Evolutionary conservation across 192 early-diverging fungal genomes (phyloP), one percentile per base, ranked within the genome.

Genomic region (Chytriomyces confervae): DNA sequence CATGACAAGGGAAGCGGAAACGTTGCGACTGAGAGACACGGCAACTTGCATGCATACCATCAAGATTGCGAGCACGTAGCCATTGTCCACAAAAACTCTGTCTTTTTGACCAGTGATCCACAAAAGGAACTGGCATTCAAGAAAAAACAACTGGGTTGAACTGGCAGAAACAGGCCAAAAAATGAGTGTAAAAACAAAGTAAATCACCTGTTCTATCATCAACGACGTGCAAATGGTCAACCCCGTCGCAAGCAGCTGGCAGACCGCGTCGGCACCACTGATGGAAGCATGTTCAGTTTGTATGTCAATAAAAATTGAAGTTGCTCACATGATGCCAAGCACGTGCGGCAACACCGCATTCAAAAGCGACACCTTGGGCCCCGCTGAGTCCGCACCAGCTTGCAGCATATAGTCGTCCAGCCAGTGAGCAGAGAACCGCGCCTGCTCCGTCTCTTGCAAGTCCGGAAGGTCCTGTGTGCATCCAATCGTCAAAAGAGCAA

Each of bases 41-140:
- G 29, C 85, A 79, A 75, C 90, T 84, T 79, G 87, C 88, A 82
- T 43, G 20, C 44, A 44, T 49, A 77, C 49, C 46, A 77, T 9
- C 7, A 77, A 8, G 0, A 68, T 9, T 5, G 64, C 75, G 2
- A 77, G 24, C 9, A 24, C 63, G 27, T 23, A 65, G 7, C 64
- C 64, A 50, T 77, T 77, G 10, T 77, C 47, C 23, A 77, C 23
- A 44, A 77, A 77, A 9, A 24, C 24, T 36, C 29, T 0, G 29
- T 36, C 29, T 13, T 48, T 23, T 69, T 48, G 36, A 45, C 27
- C 68, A 69, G 11, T 16, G 27, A 69, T 23, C 20, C n/a, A 43
- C 36, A n/a, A 18, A 24, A 69, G 27, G 46, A 69, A 13, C 64
- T 66, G n/a, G n/a, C n/a, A 66, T 23, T 18, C 13, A 43, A 70